These are phyloP conservation scores for Phalaenopsis equestris DNA, from an alignment of 106 monocot genomes.

Conservation along the genomic window DNA sequence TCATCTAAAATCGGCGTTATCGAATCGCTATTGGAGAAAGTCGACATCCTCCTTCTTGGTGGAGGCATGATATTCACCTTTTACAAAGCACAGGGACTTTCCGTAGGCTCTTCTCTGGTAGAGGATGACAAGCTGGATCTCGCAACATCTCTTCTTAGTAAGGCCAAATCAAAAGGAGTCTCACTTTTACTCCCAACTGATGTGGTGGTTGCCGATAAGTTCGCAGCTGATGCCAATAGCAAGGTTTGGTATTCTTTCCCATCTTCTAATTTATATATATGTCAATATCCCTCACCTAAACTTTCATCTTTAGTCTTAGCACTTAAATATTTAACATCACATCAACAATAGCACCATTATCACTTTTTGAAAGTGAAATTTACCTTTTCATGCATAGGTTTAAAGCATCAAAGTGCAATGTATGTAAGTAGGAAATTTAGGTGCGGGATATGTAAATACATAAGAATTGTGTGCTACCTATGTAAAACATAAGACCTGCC, in stretches of 20 bases:
- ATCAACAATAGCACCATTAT: too few relatives aligned
- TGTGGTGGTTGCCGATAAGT: constrained; percentile 60
- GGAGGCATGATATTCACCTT: constrained; percentile 74
- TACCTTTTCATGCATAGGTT: too few relatives aligned
- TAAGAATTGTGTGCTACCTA: too few relatives aligned
- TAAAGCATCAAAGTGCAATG: too few relatives aligned
- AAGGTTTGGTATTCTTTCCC: constrained; percentile 20
- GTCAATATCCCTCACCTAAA: too few relatives aligned
- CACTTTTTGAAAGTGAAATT: too few relatives aligned
- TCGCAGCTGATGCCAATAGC: constrained; percentile 60
- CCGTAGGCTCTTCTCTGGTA: constrained; percentile 54
- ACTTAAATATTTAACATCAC: too few relatives aligned
- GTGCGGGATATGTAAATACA: too few relatives aligned
- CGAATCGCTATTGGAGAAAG: constrained; percentile 45
- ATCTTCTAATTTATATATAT: too few relatives aligned
- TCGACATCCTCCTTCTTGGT: constrained; percentile 49
- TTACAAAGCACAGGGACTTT: constrained; percentile 51
- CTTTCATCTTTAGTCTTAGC: too few relatives aligned
- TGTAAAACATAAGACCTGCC: too few relatives aligned
- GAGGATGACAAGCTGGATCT: constrained; percentile 58
- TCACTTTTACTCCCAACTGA: constrained; percentile 54
- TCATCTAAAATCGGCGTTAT: constrained; percentile 71
- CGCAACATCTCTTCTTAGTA: constrained; percentile 44
- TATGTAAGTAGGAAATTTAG: too few relatives aligned
- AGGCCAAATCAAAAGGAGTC: constrained; percentile 56